Base-by-base conservation (phyloP, 371 early-diverging fungal species). In the Mortierella sp. region DNA sequence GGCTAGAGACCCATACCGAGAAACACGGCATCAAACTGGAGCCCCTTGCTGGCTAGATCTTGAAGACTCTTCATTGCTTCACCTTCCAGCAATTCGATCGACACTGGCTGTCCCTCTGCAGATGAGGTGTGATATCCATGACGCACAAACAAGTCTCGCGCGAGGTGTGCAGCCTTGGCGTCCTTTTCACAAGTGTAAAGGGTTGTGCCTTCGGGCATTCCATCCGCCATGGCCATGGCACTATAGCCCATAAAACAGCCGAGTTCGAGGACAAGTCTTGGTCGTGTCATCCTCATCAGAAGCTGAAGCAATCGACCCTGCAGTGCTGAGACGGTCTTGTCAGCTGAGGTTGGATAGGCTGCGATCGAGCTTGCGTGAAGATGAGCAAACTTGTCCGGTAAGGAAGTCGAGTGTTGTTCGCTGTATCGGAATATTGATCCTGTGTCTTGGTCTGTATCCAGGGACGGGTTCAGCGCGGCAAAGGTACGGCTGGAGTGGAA, bases 171-270 rank as follows among this genome's bases (percentile, higher is more conserved):
- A 31, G 81, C 80, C 24, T 67, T 56, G 19, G 64, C 34, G 38
- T 88, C 83, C 24, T 69, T 45, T 49, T 90, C 90, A 10, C 86
- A 76, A 0, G 87, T 82, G 2, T 83, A 53, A 6, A 90, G 41
- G 0, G 13, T 39, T 18, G 54, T 67, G 2, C 63, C 61, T 0
- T 60, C 30, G 12, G 58, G 26, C 46, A 88, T 59, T 1, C 85
- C 89, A 19, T 87, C 83, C 5, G 85, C 89, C 83, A 90, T 84
- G n/a, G 84, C 85, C 55, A 88, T 72, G 7, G 88, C 83, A 5
- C 83, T 82, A 51, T 72, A 84, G 1, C 90, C 90, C 19, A 87
- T 86, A 59, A 87, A 89, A 18, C 85, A 84, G 12, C 90, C 90
- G 49, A 90, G 79, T 48, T 90, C 90, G 0, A 90, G 72, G 0